Evolutionary conservation across 208 protist genomes (phyloP), one percentile per base, ranked within the genome.

Genomic region (Crithidia bombi): DNA sequence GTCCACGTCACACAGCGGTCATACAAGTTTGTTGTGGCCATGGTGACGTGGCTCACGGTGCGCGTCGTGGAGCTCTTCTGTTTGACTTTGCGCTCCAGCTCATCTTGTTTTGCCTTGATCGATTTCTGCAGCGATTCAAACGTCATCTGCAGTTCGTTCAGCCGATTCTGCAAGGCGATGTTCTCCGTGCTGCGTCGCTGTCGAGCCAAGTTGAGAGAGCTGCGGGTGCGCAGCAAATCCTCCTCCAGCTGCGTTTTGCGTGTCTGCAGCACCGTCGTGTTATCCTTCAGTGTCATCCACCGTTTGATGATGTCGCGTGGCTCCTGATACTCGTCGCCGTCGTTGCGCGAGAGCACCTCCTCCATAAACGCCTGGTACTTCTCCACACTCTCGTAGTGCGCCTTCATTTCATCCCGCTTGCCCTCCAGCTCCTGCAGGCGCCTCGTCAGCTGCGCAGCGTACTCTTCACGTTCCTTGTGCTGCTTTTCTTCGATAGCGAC

Each of bases 171-270:
- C 47, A 96, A 73, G n/a, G 87, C 75, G 15, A 95, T 92, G 72
- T 79, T 94, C 68, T 95, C 90, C 56, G 91, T 95, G 69, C 85
- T 94, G 58, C 83, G 85, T 9, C 81, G 80, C 75, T 94, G 91
- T 3, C 89, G 88, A 3, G 92, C 89, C 5, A 94, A 14, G 57
- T 86, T 92, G 15, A 95, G 78, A 0, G 87, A 78, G 72, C 92
- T 94, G 67, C 94, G 94, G 44, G 92, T 96, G 55, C 91, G 88
- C 62, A 94, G 62, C 0, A 97, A 79, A 39, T 95, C 93, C 75
- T 96, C 87, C 80, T 97, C 93, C 1, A 97, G 79, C 38, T 95
- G 87, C 47, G 84, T 95, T 72, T 97, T 97, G 52, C 93, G 90
- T 5, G 83, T 61, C 79, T 97, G 93, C 44, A 97, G 80, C 26